Conservation (phyloP, 2,329 filamentous ascomycete species). For the Exophiala bonariae region DNA sequence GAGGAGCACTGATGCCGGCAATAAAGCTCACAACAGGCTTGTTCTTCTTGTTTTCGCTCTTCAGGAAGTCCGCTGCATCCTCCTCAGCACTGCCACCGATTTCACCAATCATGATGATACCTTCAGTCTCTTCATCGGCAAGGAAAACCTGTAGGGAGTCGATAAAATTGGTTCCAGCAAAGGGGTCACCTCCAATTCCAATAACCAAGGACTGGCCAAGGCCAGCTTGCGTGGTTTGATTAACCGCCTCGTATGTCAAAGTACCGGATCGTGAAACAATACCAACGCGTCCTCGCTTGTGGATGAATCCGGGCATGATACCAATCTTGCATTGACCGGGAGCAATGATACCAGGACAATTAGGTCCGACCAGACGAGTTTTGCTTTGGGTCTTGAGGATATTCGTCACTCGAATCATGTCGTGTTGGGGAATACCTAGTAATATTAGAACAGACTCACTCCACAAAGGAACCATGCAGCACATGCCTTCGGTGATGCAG, state of each 20-base stretch:
- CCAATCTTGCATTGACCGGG: slow-evolving; percentile 98
- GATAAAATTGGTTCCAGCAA: slow-evolving; percentile 99
- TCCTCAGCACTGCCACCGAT: slow-evolving; percentile 97
- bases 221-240: slow-evolving; percentile 96
- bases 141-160: slow-evolving; percentile 98
- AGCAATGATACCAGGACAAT: slow-evolving; percentile 95
- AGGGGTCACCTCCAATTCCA: slow-evolving; percentile 97
- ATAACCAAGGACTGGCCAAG: slow-evolving; percentile 98
- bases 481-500: slow-evolving; percentile 47
- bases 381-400: slow-evolving; percentile 98
- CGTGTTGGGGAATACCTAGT: slow-evolving; percentile 46
- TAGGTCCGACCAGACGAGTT: slow-evolving; percentile 93
- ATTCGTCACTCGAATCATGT: slow-evolving; percentile 80
- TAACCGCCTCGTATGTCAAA: slow-evolving; percentile 98
- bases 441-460: slow-evolving; percentile 58
- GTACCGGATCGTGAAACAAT: slow-evolving; percentile 98
- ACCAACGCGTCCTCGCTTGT: slow-evolving; percentile 98
- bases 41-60: slow-evolving; percentile 83
- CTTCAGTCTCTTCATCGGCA: slow-evolving; percentile 92
- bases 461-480: slow-evolving; percentile 61
- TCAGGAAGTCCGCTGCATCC: slow-evolving; percentile 95
- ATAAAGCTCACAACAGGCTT: slow-evolving; percentile 99
- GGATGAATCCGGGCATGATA: slow-evolving; percentile 99
- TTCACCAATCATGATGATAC: slow-evolving; percentile 99
- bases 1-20: slow-evolving; percentile 94